phyloP scores from a whole-genome alignment of 176 grass and related monocot species.

The Hsuehochloa calcarea region DNA sequence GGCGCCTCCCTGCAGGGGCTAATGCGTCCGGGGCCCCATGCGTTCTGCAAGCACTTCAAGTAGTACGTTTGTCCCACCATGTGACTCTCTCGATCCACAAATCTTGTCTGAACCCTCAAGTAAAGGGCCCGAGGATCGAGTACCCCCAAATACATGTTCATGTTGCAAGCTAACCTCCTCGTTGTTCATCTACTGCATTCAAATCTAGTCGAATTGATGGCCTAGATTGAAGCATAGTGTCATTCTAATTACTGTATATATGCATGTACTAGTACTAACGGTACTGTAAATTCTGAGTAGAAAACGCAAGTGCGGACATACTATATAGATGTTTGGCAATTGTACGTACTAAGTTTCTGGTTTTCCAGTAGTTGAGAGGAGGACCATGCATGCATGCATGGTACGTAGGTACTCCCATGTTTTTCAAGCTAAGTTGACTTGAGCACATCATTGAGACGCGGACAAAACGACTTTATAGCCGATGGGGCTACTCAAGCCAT shows the following conservation, averaged over 20 bases:
- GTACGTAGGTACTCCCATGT: background rate
- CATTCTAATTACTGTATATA: background rate
- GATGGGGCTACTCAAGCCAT: background rate
- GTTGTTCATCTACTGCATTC: background rate
- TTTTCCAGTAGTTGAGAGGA: background rate
- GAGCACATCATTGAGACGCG: slow-evolving; percentile 27
- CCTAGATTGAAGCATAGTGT: background rate
- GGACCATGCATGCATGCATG: background rate
- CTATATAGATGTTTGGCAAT: background rate
- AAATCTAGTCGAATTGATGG: background rate
- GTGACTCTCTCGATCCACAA: background rate
- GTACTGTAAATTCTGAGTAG: background rate
- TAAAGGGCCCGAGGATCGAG: background rate
- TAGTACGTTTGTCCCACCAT: background rate
- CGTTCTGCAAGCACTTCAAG: background rate
- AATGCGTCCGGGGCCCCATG: background rate
- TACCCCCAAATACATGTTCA: background rate
- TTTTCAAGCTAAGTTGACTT: slow-evolving; percentile 36
- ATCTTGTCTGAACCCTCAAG: background rate
- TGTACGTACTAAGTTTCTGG: background rate
- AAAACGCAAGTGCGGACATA: background rate
- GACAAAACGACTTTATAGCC: slow-evolving; percentile 16
- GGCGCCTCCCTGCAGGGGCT: too few species aligned
- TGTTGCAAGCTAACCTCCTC: background rate
- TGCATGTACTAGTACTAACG: background rate